Base-by-base conservation (phyloP, 140 eudicot species). In the Oenanthe javanica region DNA sequence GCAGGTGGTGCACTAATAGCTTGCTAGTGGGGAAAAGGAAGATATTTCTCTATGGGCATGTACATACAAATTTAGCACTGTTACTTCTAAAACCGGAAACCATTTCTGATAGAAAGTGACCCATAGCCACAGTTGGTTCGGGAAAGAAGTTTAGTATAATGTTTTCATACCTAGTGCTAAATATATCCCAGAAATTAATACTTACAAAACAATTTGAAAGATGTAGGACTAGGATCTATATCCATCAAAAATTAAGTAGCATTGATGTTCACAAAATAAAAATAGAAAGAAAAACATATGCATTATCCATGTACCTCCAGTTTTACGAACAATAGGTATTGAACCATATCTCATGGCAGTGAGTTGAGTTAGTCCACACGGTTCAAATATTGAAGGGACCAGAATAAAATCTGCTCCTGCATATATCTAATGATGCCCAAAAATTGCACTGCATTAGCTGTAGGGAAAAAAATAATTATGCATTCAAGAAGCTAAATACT, bases 261-360 rank as follows among this genome's bases (percentile, higher is more conserved):
- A 0, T 21, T 9, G 5, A 40, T 12, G 46, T 18, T 36, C 25
- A 40, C 40, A 36, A 25, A 64, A 64, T 9, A 21, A 21, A 25
- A 66, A 66, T 12, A 4, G 14, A 19, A 16, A 42, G 47, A 43
- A 43, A 63, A 31, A 81, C 36, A 36, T 13, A 79, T 45, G 49
- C 50, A 79, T 67, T 75, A 77, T 42, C 77, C 79, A 21, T 71
- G 66, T 79, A 95, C 99, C 99, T 95, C 99, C 99, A 21, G 99
- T 95, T 87, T 92, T 95, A 79, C 97, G 97, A 23, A 95, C 99
- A 43, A 92, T 86, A 19, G 99, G 97, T 81, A 95, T 86, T 6
- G 99, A 92, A 61, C 99, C 99, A 45, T 95, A 95, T 95, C 99
- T 87, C 99, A 95, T 95, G 63, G 99, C 99, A 4, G 89, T 93